Evolutionary conservation across 176 grass and related monocot genomes (phyloP).

Genomic region (Saccharum spontaneum): DNA sequence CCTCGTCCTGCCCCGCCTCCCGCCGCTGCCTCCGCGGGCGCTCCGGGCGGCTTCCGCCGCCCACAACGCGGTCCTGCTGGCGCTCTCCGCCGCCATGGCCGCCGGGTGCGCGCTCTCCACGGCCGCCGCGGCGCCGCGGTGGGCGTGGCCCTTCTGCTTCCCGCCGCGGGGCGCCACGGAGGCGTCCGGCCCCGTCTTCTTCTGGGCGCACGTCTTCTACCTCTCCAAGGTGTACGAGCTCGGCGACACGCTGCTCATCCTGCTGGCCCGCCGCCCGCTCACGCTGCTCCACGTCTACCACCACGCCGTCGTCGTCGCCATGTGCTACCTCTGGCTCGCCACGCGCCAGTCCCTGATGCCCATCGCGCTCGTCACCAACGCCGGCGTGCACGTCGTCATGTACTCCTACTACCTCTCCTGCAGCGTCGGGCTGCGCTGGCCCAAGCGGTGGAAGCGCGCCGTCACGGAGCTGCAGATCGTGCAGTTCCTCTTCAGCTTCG

Average conservation of each 20-base stretch:
- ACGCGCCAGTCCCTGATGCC: constrained; percentile 76
- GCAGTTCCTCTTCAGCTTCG: constrained; percentile 93
- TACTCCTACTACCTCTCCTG: constrained; percentile 87
- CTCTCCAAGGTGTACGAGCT: too few species aligned
- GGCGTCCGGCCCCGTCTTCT: constrained; percentile 22
- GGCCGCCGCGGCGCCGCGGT: constrained; percentile 13
- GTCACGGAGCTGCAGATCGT: constrained; percentile 88
- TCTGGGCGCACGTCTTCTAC: too few species aligned
- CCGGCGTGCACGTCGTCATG: constrained; percentile 85
- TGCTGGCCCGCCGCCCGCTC: constrained; percentile 53
- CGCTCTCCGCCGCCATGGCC: constrained; percentile 71
- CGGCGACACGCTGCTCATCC: too few species aligned
- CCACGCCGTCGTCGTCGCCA: constrained; percentile 80
- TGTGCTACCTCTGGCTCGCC: constrained; percentile 94
- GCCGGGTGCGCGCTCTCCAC: neutral
- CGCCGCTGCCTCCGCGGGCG: constrained; percentile 20
- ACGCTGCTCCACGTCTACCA: constrained; percentile 97
- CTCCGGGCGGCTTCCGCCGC: constrained; percentile 54
- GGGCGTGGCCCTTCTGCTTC: constrained; percentile 79
- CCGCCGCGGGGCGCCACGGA: constrained; percentile 42
- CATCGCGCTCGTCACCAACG: constrained; percentile 77
- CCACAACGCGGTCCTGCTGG: constrained; percentile 72
- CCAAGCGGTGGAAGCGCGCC: constrained; percentile 66
- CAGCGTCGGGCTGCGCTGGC: constrained; percentile 72
- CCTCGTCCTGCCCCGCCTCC: constrained; percentile 50